Evolutionary conservation across 2,329 filamentous ascomycete species (phyloP).

Genomic region (Xylariales sp.): DNA sequence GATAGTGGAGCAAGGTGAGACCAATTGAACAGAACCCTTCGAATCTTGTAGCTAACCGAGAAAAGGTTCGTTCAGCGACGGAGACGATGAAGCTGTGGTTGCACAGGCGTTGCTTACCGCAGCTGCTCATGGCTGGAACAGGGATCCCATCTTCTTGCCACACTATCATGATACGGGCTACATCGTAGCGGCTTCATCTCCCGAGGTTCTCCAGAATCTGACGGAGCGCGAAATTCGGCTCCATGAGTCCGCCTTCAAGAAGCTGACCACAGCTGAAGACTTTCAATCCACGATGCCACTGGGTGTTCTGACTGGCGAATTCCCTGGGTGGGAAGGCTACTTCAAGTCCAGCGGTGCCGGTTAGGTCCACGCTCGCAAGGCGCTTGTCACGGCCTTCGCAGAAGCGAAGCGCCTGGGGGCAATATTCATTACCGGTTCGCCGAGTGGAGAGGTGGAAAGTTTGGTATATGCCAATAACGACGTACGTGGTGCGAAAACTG

Average conservation of each 20-base stretch:
- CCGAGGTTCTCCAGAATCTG: slow-evolving; percentile 16
- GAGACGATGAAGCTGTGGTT: slow-evolving; percentile 21
- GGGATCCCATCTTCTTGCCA: slow-evolving; percentile 35
- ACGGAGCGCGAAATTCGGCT: slow-evolving; percentile 16
- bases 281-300: slow-evolving; percentile 47
- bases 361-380: slow-evolving; percentile 49
- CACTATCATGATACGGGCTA: slow-evolving; percentile 43
- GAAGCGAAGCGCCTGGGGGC: slow-evolving; percentile 43
- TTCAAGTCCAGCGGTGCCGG: slow-evolving; percentile 39
- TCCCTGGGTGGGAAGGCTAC: slow-evolving; percentile 46
- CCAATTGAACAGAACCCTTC: slow-evolving; percentile 15
- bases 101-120: slow-evolving; percentile 28
- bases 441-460: slow-evolving; percentile 25
- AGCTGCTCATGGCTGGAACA: slow-evolving; percentile 36
- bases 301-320: slow-evolving; percentile 44
- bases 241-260: slow-evolving; percentile 3
- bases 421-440: slow-evolving; percentile 36
- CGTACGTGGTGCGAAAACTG: slow-evolving; percentile 34
- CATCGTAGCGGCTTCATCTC: slow-evolving; percentile 23
- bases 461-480: background rate
- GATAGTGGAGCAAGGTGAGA: slow-evolving; percentile 18
- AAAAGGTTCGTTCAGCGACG: slow-evolving; percentile 3
- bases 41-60: slow-evolving; percentile 17
- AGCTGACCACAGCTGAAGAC: slow-evolving; percentile 37
- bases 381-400: slow-evolving; percentile 37